Base-by-base conservation (phyloP, 257 asterid genomes). In the Paraleonurus japonicus region DNA sequence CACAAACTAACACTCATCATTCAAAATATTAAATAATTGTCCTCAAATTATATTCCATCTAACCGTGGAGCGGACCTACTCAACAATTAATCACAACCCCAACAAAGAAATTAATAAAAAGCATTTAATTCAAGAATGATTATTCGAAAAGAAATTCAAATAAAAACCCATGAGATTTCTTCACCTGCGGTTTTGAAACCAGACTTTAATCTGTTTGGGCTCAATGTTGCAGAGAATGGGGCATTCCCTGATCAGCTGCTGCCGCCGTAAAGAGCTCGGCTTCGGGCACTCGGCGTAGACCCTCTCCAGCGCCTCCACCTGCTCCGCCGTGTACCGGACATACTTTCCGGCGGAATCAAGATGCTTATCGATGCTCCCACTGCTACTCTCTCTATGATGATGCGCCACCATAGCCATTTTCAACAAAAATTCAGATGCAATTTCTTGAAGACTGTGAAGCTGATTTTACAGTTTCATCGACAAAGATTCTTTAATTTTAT, bases 141-240 rank as follows among this genome's bases (percentile, higher is more conserved):
- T 37, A 3, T n/a, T 26, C 3, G 33, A 63, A 30, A 53, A 27
- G 7, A 23, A 35, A 64, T 20, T 9, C 39, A 8, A 50, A 39
- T 15, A 20, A 6, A 35, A 23, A 7, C 20, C 4, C 33, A 43
- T 5, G 28, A 50, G 62, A 65, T 20, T 28, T 11, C 35, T 35
- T 55, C 72, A 92, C 98, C 98, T 90, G 65, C 98, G 85, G 80
- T 92, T 92, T 59, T 92, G 98, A 71, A 92, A 92, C 98, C 98
- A 92, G 61, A 92, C 97, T 82, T 92, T 92, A 82, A 92, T 88
- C 88, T 92, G 98, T 72, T 80, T 92, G 65, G 98, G 92, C 76
- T 92, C 98, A 76, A 92, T 86, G 82, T 92, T 88, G 50, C 89
- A 80, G 8, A 92, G 87, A 77, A 90, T 88, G 22, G 95, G 95